phyloP scores from a whole-genome alignment of 345 rosid species.

The Pseudoturritis turrita region DNA sequence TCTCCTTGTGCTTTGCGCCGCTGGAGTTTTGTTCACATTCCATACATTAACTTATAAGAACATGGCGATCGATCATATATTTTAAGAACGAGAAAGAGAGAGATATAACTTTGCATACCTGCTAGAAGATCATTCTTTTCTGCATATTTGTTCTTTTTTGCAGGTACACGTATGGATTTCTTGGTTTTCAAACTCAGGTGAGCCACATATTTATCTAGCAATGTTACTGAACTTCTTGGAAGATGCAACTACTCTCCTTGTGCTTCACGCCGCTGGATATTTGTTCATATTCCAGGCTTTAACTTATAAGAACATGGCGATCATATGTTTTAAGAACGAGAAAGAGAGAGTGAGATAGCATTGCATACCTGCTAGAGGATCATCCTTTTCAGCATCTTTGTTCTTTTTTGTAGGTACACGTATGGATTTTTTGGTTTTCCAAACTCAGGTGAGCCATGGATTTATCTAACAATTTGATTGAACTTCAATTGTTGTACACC shows the following conservation, averaged over 20 bases:
- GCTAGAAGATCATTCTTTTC: not conserved
- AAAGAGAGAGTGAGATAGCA: not conserved
- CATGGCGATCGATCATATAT: too few species aligned
- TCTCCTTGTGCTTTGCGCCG: too few species aligned
- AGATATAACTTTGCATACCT: not conserved
- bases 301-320: not conserved
- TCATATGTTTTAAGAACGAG: not conserved
- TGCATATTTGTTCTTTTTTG: slow-evolving; percentile 15
- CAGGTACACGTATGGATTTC: slow-evolving; percentile 4
- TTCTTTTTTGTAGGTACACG: slow-evolving; percentile 11
- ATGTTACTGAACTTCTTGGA: slow-evolving; percentile 44
- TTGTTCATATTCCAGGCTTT: slow-evolving; percentile 21
- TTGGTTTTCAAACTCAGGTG: slow-evolving; percentile 47
- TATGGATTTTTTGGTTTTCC: slow-evolving; percentile 34
- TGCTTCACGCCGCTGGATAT: slow-evolving; percentile 28
- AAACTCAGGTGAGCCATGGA: slow-evolving; percentile 48
- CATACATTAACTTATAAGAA: too few species aligned
- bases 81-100: too few species aligned
- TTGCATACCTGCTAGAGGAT: slow-evolving; percentile 1
- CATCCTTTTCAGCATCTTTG: not conserved
- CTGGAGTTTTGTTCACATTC: too few species aligned
- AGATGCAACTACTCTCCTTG: slow-evolving; percentile 27
- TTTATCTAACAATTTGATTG: slow-evolving; percentile 63
- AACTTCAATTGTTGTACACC: slow-evolving; percentile 57
- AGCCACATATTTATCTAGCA: slow-evolving; percentile 57